phyloP scores from a whole-genome alignment of 331 rosid genomes.

The Acacia concinna region DNA sequence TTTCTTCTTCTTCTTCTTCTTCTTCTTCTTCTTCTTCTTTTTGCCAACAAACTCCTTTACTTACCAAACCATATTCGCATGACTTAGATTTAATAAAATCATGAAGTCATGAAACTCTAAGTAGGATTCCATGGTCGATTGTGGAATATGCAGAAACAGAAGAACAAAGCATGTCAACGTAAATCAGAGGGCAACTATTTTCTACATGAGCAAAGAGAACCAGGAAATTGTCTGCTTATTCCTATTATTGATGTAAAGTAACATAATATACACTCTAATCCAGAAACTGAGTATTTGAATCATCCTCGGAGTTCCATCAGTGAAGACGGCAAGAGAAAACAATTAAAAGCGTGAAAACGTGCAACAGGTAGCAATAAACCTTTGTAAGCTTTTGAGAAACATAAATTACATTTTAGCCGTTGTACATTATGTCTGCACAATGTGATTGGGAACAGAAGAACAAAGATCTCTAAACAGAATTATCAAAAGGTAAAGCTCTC shows the following conservation, averaged over 20 bases:
- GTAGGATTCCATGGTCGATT: not conserved
- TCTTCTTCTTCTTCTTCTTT: too few relatives aligned
- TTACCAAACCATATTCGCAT: not conserved
- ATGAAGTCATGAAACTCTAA: not conserved
- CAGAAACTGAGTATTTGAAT: not conserved
- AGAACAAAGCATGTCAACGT: not conserved
- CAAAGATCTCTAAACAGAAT: not conserved
- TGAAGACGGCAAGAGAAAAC: not conserved
- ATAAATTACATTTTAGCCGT: not conserved
- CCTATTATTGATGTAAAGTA: not conserved
- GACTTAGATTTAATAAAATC: not conserved
- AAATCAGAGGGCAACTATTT: not conserved
- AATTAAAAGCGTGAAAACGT: not conserved
- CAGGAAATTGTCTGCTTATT: not conserved
- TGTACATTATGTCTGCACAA: not conserved
- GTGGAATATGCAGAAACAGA: not conserved
- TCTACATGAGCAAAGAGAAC: not conserved
- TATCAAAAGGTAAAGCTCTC: not conserved
- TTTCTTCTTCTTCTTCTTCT: too few relatives aligned
- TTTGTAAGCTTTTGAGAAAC: not conserved
- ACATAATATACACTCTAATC: not conserved
- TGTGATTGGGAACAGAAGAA: not conserved
- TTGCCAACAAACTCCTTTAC: not conserved
- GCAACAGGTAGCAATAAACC: constrained; percentile 11
- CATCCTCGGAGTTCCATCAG: not conserved